phyloP scores from a whole-genome alignment of 176 grass and related monocot species.

The Phragmites australis region DNA sequence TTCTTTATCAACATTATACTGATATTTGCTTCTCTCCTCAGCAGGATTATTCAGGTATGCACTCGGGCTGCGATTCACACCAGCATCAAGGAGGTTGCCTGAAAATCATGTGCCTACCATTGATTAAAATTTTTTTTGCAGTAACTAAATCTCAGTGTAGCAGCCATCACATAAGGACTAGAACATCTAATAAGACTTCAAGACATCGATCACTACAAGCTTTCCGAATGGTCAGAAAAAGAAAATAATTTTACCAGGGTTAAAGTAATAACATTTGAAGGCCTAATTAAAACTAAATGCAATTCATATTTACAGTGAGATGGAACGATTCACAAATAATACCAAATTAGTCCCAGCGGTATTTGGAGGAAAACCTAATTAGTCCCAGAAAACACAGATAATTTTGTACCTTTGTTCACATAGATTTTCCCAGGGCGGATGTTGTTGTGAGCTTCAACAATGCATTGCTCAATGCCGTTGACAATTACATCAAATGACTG shows the following conservation, averaged over 20 bases:
- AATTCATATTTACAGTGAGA: not conserved
- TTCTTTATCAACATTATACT: constrained; percentile 83
- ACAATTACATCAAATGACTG: constrained; percentile 98
- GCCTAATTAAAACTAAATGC: constrained; percentile 19
- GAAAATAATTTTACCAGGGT: not conserved
- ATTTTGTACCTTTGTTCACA: constrained; percentile 81
- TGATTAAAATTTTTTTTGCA: too few relatives aligned
- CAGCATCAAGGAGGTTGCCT: constrained; percentile 82
- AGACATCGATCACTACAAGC: not conserved
- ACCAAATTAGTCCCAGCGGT: not conserved
- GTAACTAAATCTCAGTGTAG: constrained; percentile 24
- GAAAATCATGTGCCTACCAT: constrained; percentile 40
- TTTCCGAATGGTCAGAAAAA: constrained; percentile 20
- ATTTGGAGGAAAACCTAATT: not conserved
- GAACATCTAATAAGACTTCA: constrained; percentile 7
- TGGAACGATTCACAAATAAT: not conserved
- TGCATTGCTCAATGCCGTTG: constrained; percentile 85
- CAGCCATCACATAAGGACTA: constrained; percentile 3
- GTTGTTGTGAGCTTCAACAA: constrained; percentile 89
- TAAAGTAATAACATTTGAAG: constrained; percentile 19
- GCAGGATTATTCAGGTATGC: constrained; percentile 91
- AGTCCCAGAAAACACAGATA: not conserved
- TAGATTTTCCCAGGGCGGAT: constrained; percentile 73
- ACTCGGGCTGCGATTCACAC: constrained; percentile 92
- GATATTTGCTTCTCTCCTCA: constrained; percentile 65